These are phyloP conservation scores for Cochlearia excelsa DNA, from an alignment of 345 rosid genomes.

Conservation along the genomic window DNA sequence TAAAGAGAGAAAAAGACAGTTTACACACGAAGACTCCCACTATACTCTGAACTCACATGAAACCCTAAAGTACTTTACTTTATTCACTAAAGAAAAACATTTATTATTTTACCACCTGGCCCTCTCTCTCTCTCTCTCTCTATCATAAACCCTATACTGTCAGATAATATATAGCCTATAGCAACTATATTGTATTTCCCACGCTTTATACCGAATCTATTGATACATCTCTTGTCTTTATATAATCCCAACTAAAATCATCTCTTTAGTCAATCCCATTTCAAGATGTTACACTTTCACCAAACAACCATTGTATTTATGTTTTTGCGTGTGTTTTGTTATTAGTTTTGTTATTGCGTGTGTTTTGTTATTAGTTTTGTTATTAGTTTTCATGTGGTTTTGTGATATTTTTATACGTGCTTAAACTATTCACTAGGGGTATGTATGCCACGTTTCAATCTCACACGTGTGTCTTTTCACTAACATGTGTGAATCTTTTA, in stretches of 20 bases:
- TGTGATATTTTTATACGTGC: not conserved
- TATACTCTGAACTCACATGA: conserved; percentile 32
- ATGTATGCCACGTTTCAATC: conserved; percentile 18
- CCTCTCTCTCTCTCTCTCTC: not conserved
- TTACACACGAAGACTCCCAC: conserved; percentile 35
- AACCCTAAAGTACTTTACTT: conserved; percentile 32
- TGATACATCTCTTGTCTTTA: not conserved
- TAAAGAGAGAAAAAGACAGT: conserved; percentile 31
- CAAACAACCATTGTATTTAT: too few relatives aligned
- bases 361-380: not conserved
- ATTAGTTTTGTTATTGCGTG: too few relatives aligned
- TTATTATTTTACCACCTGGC: conserved; percentile 13
- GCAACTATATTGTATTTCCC: conserved; percentile 28
- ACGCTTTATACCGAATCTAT: conserved; percentile 34
- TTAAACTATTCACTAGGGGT: not conserved
- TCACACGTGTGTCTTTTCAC: conserved; percentile 1
- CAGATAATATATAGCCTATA: conserved; percentile 6
- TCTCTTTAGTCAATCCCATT: too few relatives aligned
- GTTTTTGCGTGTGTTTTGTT: too few relatives aligned
- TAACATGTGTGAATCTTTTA: not conserved
- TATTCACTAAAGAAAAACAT: conserved; percentile 18
- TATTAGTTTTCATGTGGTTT: not conserved
- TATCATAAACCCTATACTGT: conserved; percentile 26
- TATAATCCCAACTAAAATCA: too few relatives aligned
- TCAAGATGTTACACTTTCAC: too few relatives aligned